phyloP scores from a whole-genome alignment of 805 yeast genomes.

The Kurtzmaniella fragi region DNA sequence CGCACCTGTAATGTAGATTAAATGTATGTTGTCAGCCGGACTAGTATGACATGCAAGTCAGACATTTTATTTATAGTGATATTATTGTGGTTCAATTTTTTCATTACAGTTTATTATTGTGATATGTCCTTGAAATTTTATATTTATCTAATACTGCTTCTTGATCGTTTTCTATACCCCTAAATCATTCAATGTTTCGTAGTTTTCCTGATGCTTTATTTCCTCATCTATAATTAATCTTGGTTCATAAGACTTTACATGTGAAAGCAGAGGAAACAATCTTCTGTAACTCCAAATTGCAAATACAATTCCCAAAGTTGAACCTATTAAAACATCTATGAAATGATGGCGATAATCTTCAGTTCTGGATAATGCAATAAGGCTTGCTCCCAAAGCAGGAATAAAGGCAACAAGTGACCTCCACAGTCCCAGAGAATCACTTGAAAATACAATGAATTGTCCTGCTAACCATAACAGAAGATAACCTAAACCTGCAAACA shows the following conservation, averaged over 20 bases:
- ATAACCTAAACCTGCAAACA: slow-evolving; percentile 66
- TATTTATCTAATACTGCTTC: too few species aligned
- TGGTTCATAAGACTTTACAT: slow-evolving; percentile 37
- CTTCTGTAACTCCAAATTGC: slow-evolving; percentile 58
- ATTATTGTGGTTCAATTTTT: too few species aligned
- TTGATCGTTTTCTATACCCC: too few species aligned
- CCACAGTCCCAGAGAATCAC: slow-evolving; percentile 55
- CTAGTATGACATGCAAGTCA: too few species aligned
- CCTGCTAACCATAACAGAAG: slow-evolving; percentile 63
- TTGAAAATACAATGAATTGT: slow-evolving; percentile 43
- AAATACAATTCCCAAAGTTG: slow-evolving; percentile 54
- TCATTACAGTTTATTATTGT: too few species aligned
- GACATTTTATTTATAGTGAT: too few species aligned
- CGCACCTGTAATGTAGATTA: too few species aligned
- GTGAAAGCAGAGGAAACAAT: slow-evolving; percentile 40
- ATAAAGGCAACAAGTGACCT: slow-evolving; percentile 46
- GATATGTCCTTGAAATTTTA: too few species aligned
- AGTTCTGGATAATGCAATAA: slow-evolving; percentile 81
- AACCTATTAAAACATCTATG: slow-evolving; percentile 74
- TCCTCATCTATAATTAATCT: slow-evolving; percentile 14
- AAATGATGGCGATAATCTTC: slow-evolving; percentile 94
- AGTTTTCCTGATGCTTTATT: slow-evolving; percentile 7
- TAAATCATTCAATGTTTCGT: neutral
- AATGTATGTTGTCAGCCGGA: too few species aligned
- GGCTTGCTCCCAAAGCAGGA: slow-evolving; percentile 65